Evolutionary conservation across 202 grass and related monocot species (phyloP), one percentile per base, ranked within the genome.

Genomic region (Zoysia matrella): DNA sequence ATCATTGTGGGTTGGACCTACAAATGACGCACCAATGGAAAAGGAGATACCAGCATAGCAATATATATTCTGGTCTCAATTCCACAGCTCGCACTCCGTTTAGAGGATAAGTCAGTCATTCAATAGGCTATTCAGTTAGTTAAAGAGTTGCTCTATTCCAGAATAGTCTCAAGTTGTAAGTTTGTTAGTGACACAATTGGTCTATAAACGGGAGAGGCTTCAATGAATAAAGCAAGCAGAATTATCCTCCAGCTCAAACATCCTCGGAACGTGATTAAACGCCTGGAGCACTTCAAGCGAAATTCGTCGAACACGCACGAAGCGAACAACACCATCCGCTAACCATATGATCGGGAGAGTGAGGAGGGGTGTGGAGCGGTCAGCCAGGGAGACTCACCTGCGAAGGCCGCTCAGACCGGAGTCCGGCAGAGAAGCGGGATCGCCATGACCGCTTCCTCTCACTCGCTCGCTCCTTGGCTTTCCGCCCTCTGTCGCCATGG

Each of bases 231-330:
- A 57, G 54, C 54, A n/a, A 57, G 54, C 54, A n/a, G 14, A n/a
- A n/a, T 57, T 57, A 57, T 57, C 52, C 12, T 54, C 52, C 11
- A 14, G 14, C 12, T 54, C 3, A 22, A 22, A 22, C 22, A 22
- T 22, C 22, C 22, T 22, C 22, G 4, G 1, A 7, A 11, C 8
- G 11, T 0, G 22, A 79, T 64, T 64, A 14, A 18, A 58, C 7
- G 43, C 64, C 7, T 39, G 4, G 11, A 48, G 13, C 5, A 12
- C 8, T 11, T 62, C 41, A 7, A 2, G 15, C 10, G 71, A 81
- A 84, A 76, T 80, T 52, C 65, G 49, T 81, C 86, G 65, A 85
- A 76, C 76, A 80, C 42, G 3, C 64, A 80, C 30, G 5, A 1
- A 3, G 58, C 48, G 42, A 43, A 1, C 69, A 11, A 53, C 16